Evolutionary conservation across 139 green algal species (phyloP), one percentile per base, ranked within the genome.

Genomic region (Monoraphidium neglectum): DNA sequence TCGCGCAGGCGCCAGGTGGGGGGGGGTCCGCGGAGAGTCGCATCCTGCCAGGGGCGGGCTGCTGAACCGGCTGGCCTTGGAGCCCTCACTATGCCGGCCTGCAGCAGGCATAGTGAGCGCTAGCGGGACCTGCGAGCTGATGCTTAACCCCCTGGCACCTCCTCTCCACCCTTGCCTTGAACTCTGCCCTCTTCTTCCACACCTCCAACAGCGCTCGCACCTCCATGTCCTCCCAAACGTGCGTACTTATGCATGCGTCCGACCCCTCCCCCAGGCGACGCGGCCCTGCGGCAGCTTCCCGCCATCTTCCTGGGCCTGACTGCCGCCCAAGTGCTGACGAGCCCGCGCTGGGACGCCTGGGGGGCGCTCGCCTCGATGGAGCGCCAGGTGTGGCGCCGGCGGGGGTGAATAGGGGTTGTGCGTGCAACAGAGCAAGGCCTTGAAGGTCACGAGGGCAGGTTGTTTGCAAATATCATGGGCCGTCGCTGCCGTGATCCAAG

Each of bases 231-330:
- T 51, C 8, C 43, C 43, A n/a, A n/a, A n/a, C n/a, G 59, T 15
- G 59, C 59, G 16, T 26, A 30, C 24, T 15, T 26, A 66, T 26
- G 18, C 59, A 30, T 10, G 16, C 62, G 62, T 15, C 30, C 62
- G 12, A 8, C 28, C 62, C 30, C 30, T 49, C 32, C 16, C 6
- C 28, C 62, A 68, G n/a, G 8, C 62, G 78, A 75, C 3, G 73
- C 79, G 1, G 77, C 63, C 28, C 13, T 80, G 33, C 77, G 77
- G 3, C 84, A 93, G 54, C 72, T 70, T 0, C 26, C 78, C 15
- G 54, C 88, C 18, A 46, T 85, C n/a, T 78, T 81, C 43, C 75
- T 93, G 32, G 83, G 68, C 1, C 69, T 79, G 43, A 84, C 84
- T 13, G 78, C 82, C 38, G 86, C 83, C 24, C 75, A 62, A 23